Percentiles rank a stretch among this genome's conserved stretches.
These are phyloP conservation scores for Aspergillus sp. DNA, from an alignment of 2,329 filamentous ascomycete species.

Conservation along the genomic window DNA sequence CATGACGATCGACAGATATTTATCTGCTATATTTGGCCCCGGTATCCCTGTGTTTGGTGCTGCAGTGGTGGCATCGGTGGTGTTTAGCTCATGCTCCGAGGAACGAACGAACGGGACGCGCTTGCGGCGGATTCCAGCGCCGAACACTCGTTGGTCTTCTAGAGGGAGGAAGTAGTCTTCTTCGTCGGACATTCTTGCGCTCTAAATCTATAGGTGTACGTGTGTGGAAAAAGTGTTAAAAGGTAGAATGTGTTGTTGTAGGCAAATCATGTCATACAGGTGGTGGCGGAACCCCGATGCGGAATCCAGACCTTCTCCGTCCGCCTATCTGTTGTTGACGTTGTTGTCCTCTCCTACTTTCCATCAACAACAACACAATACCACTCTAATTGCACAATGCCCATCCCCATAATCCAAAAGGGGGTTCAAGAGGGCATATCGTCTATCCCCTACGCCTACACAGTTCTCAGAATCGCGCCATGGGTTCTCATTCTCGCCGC, in stretches of 20 bases:
- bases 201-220: background rate
- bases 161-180: conserved; percentile 54
- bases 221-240: conserved; percentile 1
- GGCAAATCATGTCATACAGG: conserved; percentile 8
- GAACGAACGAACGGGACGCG: conserved; percentile 55
- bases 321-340: background rate
- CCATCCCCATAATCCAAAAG: conserved; percentile 53
- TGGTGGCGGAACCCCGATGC: conserved; percentile 16
- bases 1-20: conserved; percentile 44
- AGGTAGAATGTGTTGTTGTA: background rate
- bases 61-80: conserved; percentile 25
- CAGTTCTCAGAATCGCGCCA: conserved; percentile 47
- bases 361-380: conserved; percentile 1
- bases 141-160: conserved; percentile 54
- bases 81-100: conserved; percentile 27
- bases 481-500: conserved; percentile 48
- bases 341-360: conserved; percentile 4
- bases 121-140: conserved; percentile 57
- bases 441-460: conserved; percentile 48
- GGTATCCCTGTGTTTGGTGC: conserved; percentile 2
- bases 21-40: conserved; percentile 29
- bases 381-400: conserved; percentile 42
- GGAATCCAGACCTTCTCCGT: background rate
- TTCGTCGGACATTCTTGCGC: conserved; percentile 33
- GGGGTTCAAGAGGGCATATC: conserved; percentile 49